Base-by-base conservation (phyloP, 352 stramenopile genomes). In the Globisporangium barbulae region DNA sequence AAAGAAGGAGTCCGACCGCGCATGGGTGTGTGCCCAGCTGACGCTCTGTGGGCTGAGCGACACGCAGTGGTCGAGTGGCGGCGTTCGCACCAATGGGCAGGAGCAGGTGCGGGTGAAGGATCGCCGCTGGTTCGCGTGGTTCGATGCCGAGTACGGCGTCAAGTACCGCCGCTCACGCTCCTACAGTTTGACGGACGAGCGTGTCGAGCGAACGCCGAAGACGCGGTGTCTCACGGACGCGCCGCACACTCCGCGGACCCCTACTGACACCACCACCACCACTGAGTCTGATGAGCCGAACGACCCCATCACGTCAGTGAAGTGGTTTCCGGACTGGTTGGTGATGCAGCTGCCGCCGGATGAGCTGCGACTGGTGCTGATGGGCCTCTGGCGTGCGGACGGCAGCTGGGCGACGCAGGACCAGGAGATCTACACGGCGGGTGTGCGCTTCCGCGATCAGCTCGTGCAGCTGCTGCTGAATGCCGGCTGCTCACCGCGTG, bases 401-500 rank as follows among this genome's bases (percentile, higher is more conserved):
- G 44, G 9, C 41, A 61, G 55, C 55, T 52, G 55, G 39, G 28
- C 19, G 55, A 61, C 28, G 42, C 55, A 61, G 41, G n/a, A 25
- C 10, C 42, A 28, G 21, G 55, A 52, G 56, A 61, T 61, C 28
- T 30, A 41, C 39, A 61, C 56, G 56, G 7, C 37, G 28, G 17
- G 25, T 28, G 42, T 44, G 30, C 56, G 41, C 25, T 53, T 61
- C 56, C 42, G 56, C 31, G 56, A 61, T 53, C 56, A 61, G 30
- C 56, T 61, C 28, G 41, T 61, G 56, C 56, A 61, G 41, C 42
- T 61, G 41, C 56, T 61, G 56, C 42, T 61, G 56, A 52, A 61
- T 53, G 56, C 56, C 21, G 56, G 56, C 56, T 61, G 42, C n/a
- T 61, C 56, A n/a, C 56, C 56, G 30, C 41, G 30, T 53, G 56